Evolutionary conservation across 2,329 filamentous ascomycete genomes (phyloP), one percentile per base, ranked within the genome.

Genomic region (Clonostachys rosea): DNA sequence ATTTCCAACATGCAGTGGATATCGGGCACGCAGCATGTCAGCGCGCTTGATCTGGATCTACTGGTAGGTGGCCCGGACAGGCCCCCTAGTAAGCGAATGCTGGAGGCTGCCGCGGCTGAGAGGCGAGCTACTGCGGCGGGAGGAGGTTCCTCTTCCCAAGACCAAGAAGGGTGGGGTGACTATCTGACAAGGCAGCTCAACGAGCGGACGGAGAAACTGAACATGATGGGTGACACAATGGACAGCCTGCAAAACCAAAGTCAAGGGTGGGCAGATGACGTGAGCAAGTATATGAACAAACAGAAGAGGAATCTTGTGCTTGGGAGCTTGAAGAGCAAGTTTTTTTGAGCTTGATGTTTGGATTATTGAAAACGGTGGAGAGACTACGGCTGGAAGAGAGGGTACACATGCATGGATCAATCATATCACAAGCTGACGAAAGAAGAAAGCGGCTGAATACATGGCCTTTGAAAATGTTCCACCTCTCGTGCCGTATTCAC

Each of bases 1-100:
- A 99, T 99, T 50, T 95, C 89, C 17, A 96, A 95, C 58, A 68
- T 99, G 36, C 91, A 97, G 67, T 99, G 94, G 94, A 90, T 99
- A 45, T 87, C 91, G 0, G 94, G 94, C 5, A 97, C 92, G 2
- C 92, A 96, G 65, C 87, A 95, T 57, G 79, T 99, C 42, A 90
- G 89, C 2, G 86, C 89, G 1, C 76, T 84, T 3, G 94, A 99
- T 58, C 83, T 99, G 59, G 94, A 97, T 59, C 69, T 96, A 3
- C 73, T 99, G 2, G 94, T 99, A 50, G 90, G 92, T 44, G 92
- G 92, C 0, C 85, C 91, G 2, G 87, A 94, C 59, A 81, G 94
- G 4, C 94, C 92, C 4, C 86, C 90, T 2, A 94, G 88, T 50
- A 95, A 95, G 67, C 83, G 87, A 35, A 95, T 95, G 88, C 65